Evolutionary conservation across 2,329 filamentous ascomycete species (phyloP).

Genomic region (Curvularia lunata): DNA sequence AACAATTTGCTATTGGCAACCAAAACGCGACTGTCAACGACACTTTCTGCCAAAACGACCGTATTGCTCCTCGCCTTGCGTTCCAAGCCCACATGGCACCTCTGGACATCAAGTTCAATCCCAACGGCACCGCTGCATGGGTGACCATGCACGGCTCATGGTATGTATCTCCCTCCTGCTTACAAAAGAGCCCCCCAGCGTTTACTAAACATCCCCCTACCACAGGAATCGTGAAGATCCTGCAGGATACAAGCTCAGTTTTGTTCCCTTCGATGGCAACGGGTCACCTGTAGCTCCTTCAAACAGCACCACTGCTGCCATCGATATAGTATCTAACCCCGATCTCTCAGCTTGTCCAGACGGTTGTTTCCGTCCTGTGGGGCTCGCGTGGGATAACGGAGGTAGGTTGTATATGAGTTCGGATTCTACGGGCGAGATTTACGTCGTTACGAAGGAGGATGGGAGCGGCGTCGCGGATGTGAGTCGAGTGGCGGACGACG

Average conservation of each 20-base stretch:
- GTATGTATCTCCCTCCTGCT: conserved; percentile 41
- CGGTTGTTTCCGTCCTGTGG: conserved; percentile 68
- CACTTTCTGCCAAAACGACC: conserved; percentile 51
- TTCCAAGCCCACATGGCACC: conserved; percentile 73
- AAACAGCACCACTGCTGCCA: conserved; percentile 57
- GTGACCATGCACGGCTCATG: conserved; percentile 76
- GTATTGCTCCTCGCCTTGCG: conserved; percentile 59
- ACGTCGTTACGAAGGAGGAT: conserved; percentile 53
- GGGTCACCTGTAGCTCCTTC: conserved; percentile 54
- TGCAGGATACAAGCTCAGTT: conserved; percentile 59
- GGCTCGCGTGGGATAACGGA: conserved; percentile 58
- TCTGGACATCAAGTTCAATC: conserved; percentile 72
- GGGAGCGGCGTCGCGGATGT: conserved; percentile 40
- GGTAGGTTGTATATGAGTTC: conserved; percentile 68
- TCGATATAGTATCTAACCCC: conserved; percentile 63
- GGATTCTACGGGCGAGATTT: conserved; percentile 71
- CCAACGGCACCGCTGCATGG: conserved; percentile 64
- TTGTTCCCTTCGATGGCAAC: conserved; percentile 54
- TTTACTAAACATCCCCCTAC: too few relatives aligned
- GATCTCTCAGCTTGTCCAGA: conserved; percentile 62
- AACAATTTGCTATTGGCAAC: conserved; percentile 58
- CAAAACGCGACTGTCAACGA: conserved; percentile 57
- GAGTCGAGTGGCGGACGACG: conserved; percentile 18
- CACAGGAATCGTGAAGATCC: conserved; percentile 55
- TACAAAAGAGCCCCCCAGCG: too few relatives aligned